Evolutionary conservation across 2,329 filamentous ascomycete genomes (phyloP).

Genomic region (Lojkania enalia): DNA sequence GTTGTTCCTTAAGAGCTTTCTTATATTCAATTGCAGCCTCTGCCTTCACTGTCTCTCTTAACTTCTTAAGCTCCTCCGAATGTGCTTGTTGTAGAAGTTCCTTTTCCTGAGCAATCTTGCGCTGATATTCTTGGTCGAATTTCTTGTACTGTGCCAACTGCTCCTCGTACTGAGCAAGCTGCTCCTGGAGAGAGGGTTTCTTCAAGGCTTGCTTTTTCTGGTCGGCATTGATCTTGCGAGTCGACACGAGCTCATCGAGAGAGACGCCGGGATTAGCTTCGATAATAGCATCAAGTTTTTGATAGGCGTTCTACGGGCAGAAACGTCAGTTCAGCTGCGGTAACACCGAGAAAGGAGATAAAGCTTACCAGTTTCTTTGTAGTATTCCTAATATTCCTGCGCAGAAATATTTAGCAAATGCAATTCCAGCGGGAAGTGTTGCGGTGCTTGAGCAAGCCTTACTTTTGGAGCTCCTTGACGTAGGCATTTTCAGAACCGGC

Average conservation of each 20-base stretch:
- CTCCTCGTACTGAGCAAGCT: constrained; percentile 72
- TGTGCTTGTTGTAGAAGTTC: constrained; percentile 58
- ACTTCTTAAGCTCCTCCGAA: constrained; percentile 60
- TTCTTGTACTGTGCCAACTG: constrained; percentile 75
- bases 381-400: constrained; percentile 84
- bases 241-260: constrained; percentile 71
- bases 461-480: constrained; percentile 91
- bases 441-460: constrained; percentile 41
- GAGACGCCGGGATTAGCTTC: constrained; percentile 70
- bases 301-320: constrained; percentile 62
- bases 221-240: constrained; percentile 77
- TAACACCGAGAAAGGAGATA: constrained; percentile 4
- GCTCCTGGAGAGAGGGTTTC: constrained; percentile 71
- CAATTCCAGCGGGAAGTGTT: background rate
- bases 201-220: constrained; percentile 77
- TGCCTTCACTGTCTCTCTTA: constrained; percentile 58
- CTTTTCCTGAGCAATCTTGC: constrained; percentile 62
- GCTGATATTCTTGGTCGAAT: constrained; percentile 71
- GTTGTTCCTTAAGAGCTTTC: constrained; percentile 60
- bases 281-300: constrained; percentile 72
- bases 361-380: constrained; percentile 88
- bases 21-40: constrained; percentile 55
- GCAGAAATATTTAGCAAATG: constrained; percentile 19
- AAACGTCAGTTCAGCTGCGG: constrained; percentile 22
- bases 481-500: constrained; percentile 72